Percentiles rank a stretch among this genome's conserved stretches.
Conservation (phyloP, 1,284 basidiomycete species). For the Ceratobasidium sp. region DNA sequence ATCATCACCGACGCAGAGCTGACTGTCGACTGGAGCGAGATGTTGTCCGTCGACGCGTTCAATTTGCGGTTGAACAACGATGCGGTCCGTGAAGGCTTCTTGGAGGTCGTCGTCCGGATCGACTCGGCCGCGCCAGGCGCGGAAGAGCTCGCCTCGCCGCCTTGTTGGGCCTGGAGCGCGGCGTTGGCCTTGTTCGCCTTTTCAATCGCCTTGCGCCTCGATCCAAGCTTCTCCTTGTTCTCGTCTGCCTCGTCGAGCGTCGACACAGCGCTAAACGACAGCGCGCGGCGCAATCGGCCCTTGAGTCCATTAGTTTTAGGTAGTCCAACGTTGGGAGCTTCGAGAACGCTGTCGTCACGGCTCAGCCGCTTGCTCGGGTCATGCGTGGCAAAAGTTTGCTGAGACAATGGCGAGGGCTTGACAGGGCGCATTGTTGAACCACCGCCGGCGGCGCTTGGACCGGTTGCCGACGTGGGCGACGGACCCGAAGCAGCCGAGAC, state of each 20-base stretch:
- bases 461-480: conserved; percentile 54
- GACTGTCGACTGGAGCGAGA: conserved; percentile 96
- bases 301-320: conserved; percentile 70
- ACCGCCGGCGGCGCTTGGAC: conserved; percentile 51
- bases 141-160: conserved; percentile 54
- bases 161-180: conserved; percentile 27
- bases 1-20: conserved; percentile 98
- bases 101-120: conserved; percentile 49
- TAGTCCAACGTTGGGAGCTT: conserved; percentile 64
- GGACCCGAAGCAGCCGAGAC: conserved; percentile 57
- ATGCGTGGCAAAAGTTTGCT: conserved; percentile 61
- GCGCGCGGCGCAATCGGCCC: conserved; percentile 77
- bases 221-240: conserved; percentile 39
- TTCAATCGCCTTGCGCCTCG: conserved; percentile 43
- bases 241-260: conserved; percentile 45
- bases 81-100: conserved; percentile 60
- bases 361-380: conserved; percentile 74
- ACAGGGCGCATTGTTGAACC: conserved; percentile 54
- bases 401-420: conserved; percentile 82
- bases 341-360: conserved; percentile 76
- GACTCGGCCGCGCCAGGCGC: conserved; percentile 55
- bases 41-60: conserved; percentile 97
- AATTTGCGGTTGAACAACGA: conserved; percentile 89
- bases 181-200: conserved; percentile 44
- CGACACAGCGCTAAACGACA: conserved; percentile 73